A percentile compares a stretch with the other conserved stretches of the same genome.
These are phyloP conservation scores for Ascoidea rubescens DNA, from an alignment of 805 yeast genomes.

Conservation along the genomic window DNA sequence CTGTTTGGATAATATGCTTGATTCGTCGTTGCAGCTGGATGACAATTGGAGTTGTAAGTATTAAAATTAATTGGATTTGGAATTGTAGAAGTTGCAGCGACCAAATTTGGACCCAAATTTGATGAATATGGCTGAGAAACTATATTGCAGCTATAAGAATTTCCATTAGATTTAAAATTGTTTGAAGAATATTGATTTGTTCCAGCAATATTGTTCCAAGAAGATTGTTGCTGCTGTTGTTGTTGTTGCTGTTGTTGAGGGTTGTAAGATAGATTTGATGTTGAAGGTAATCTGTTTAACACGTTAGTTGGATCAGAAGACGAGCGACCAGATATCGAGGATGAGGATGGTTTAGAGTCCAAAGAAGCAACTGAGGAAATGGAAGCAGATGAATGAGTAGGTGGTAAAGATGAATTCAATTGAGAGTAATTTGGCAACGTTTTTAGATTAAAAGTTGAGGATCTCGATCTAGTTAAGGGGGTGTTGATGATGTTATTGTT, in stretches of 20 bases:
- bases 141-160: too few relatives aligned
- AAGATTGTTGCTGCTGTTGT: background rate
- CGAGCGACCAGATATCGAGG: background rate
- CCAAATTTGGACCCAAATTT: background rate
- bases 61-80: background rate
- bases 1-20: background rate
- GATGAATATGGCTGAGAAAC: background rate
- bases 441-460: too few relatives aligned
- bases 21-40: background rate
- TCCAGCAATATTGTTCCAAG: background rate
- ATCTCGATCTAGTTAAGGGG: too few relatives aligned
- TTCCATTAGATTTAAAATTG: too few relatives aligned
- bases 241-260: background rate
- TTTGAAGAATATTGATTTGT: background rate
- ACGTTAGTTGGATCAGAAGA: background rate
- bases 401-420: too few relatives aligned
- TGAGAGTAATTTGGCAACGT: too few relatives aligned
- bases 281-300: background rate
- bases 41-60: too few relatives aligned
- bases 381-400: too few relatives aligned
- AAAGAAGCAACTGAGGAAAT: too few relatives aligned
- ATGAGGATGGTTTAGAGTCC: too few relatives aligned
- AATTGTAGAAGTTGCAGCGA: background rate
- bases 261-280: background rate
- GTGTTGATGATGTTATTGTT: too few relatives aligned